Evolutionary conservation across 208 protist species (phyloP).

Genomic region (Strigomonas culicis): DNA sequence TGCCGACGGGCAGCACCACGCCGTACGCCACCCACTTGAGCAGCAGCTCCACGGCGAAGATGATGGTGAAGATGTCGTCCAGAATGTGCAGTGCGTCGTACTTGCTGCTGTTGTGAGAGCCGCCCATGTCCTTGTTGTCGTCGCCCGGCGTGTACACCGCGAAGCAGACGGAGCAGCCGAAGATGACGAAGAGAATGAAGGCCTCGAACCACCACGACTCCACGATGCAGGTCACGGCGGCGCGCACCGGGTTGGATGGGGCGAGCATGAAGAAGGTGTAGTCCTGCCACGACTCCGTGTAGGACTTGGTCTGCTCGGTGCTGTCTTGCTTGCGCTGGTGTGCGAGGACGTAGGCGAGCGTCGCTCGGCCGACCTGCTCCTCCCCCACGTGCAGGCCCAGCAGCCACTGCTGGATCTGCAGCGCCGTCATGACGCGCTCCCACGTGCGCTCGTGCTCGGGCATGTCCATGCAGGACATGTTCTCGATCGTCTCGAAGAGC

Average conservation of each 20-base stretch:
- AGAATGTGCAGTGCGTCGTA: slow-evolving; percentile 74
- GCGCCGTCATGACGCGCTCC: slow-evolving; percentile 64
- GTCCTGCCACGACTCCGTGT: slow-evolving; percentile 64
- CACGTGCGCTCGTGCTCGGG: slow-evolving; percentile 60
- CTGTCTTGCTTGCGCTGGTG: slow-evolving; percentile 63
- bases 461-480: slow-evolving; percentile 70
- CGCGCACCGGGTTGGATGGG: slow-evolving; percentile 54
- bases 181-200: slow-evolving; percentile 64
- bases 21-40: slow-evolving; percentile 87
- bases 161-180: slow-evolving; percentile 71
- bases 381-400: slow-evolving; percentile 87
- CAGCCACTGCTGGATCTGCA: slow-evolving; percentile 86
- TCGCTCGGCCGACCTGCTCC: slow-evolving; percentile 85
- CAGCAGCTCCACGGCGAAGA: slow-evolving; percentile 87
- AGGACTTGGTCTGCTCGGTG: slow-evolving; percentile 18
- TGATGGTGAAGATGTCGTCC: slow-evolving; percentile 80
- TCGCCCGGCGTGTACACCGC: slow-evolving; percentile 55
- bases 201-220: slow-evolving; percentile 63
- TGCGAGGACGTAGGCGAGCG: slow-evolving; percentile 85
- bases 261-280: slow-evolving; percentile 63
- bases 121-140: slow-evolving; percentile 60
- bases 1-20: slow-evolving; percentile 61
- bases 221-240: slow-evolving; percentile 34
- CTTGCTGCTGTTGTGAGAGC: slow-evolving; percentile 52
- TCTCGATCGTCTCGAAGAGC: slow-evolving; percentile 86